A percentile compares a stretch with the other conserved stretches of the same genome.
These are phyloP conservation scores for Pinus tabuliformis DNA, from an alignment of 75 land plant species.

Conservation along the genomic window DNA sequence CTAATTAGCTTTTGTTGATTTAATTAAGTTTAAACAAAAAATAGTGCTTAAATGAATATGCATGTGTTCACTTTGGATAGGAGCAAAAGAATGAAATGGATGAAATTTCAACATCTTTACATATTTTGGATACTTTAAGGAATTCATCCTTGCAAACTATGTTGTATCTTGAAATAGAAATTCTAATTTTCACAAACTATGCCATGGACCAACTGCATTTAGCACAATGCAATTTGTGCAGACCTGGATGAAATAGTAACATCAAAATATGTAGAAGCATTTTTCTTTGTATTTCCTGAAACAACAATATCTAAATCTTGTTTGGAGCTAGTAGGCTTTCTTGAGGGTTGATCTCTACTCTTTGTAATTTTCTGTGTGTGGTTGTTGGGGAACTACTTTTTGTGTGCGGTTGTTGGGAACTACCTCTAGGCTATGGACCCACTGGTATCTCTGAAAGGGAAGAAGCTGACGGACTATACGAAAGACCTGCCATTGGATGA, in stretches of 20 bases:
- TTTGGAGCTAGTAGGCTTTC: not conserved
- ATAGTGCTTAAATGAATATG: no score
- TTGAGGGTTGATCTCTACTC: not conserved
- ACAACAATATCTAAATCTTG: not conserved
- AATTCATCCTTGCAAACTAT: not conserved
- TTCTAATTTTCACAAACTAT: not conserved
- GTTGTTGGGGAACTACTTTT: not conserved
- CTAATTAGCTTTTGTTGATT: no score
- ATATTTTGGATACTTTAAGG: not conserved
- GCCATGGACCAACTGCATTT: not conserved
- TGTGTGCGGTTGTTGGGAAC: not conserved
- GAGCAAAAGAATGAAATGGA: not conserved
- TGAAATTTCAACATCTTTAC: not conserved
- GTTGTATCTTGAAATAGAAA: not conserved
- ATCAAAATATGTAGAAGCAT: not conserved
- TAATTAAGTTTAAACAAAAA: no score
- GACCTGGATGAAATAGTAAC: not conserved
- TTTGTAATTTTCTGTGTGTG: not conserved
- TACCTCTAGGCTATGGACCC: not conserved
- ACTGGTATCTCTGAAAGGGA: conserved; percentile 41
- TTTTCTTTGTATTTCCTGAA: not conserved
- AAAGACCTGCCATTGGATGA: conserved; percentile 42
- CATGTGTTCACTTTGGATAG: not conserved
- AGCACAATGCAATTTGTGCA: not conserved
- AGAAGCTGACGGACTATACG: conserved; percentile 36